Evolutionary conservation across 2,329 filamentous ascomycete species (phyloP).

Genomic region (Grosmannia penicillata): DNA sequence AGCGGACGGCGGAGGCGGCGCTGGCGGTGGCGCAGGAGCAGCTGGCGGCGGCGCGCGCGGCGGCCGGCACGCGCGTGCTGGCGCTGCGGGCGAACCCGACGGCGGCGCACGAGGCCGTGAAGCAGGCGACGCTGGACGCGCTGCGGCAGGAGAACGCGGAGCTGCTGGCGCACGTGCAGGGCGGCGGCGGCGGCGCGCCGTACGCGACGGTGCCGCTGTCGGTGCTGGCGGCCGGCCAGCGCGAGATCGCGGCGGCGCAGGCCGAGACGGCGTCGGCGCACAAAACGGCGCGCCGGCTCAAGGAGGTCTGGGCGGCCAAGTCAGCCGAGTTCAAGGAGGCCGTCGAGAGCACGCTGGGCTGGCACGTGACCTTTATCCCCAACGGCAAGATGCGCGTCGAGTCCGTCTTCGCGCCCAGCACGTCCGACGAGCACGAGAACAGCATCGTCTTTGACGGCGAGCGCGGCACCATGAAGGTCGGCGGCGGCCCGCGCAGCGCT

Average conservation of each 20-base stretch:
- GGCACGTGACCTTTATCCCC: slow-evolving; percentile 92
- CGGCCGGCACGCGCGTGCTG: slow-evolving; percentile 66
- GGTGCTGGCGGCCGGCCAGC: slow-evolving; percentile 58
- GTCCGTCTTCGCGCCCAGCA: slow-evolving; percentile 63
- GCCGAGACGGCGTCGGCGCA: slow-evolving; percentile 57
- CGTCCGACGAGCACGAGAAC: slow-evolving; percentile 54
- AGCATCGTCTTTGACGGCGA: slow-evolving; percentile 81
- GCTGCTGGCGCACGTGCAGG: slow-evolving; percentile 56
- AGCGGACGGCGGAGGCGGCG: slow-evolving; percentile 60
- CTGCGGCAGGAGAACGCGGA: slow-evolving; percentile 75
- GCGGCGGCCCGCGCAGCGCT: slow-evolving; percentile 69
- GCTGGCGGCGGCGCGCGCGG: slow-evolving; percentile 48
- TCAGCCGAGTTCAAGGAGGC: slow-evolving; percentile 91
- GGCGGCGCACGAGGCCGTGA: slow-evolving; percentile 68
- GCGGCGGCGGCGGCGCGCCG: slow-evolving; percentile 16
- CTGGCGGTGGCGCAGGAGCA: slow-evolving; percentile 59
- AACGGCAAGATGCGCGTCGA: slow-evolving; percentile 92
- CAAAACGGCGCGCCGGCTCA: slow-evolving; percentile 73
- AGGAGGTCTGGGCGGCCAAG: slow-evolving; percentile 78
- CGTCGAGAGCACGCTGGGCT: slow-evolving; percentile 81
- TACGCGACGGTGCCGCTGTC: slow-evolving; percentile 59
- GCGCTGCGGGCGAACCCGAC: slow-evolving; percentile 89
- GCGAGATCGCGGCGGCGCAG: slow-evolving; percentile 59
- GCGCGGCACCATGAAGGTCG: slow-evolving; percentile 94
- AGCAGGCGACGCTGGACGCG: slow-evolving; percentile 61